Conservation (phyloP, 106 monocot genomes). For the Apostasia shenzhenica region DNA sequence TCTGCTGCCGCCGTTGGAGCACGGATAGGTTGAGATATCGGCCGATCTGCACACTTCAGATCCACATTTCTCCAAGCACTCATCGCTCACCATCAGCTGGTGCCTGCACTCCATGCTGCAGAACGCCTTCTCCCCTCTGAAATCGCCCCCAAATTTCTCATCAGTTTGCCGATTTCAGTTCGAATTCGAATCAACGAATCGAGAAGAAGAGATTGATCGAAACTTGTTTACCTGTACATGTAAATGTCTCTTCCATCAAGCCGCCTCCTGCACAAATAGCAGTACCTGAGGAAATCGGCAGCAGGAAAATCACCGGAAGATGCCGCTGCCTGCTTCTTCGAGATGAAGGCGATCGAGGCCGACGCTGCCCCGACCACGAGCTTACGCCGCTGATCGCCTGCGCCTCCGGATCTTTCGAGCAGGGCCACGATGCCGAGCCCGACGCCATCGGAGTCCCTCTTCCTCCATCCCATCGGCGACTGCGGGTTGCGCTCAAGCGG, state of each 20-base stretch:
- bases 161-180: not conserved
- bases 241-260: slow-evolving; percentile 68
- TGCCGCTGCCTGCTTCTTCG: not conserved
- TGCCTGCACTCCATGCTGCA: slow-evolving; percentile 63
- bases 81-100: slow-evolving; percentile 45
- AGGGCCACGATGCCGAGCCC: slow-evolving; percentile 68
- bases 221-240: slow-evolving; percentile 47
- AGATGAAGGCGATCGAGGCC: slow-evolving; percentile 15
- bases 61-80: slow-evolving; percentile 38
- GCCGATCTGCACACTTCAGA: slow-evolving; percentile 4
- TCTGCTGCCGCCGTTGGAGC: slow-evolving; percentile 15
- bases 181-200: not conserved
- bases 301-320: slow-evolving; percentile 10
- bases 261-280: slow-evolving; percentile 49
- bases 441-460: slow-evolving; percentile 65
- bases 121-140: slow-evolving; percentile 68
- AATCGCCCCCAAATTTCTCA: not conserved
- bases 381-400: not conserved
- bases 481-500: slow-evolving; percentile 51
- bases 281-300: slow-evolving; percentile 46
- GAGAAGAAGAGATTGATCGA: not conserved
- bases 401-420: slow-evolving; percentile 20
- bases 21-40: slow-evolving; percentile 22
- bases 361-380: not conserved
- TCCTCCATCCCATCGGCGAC: slow-evolving; percentile 67